A percentile compares a stretch with the other conserved stretches of the same genome.
Evolutionary conservation across 2,329 filamentous ascomycete genomes (phyloP).

Genomic region (Microsporum canis): DNA sequence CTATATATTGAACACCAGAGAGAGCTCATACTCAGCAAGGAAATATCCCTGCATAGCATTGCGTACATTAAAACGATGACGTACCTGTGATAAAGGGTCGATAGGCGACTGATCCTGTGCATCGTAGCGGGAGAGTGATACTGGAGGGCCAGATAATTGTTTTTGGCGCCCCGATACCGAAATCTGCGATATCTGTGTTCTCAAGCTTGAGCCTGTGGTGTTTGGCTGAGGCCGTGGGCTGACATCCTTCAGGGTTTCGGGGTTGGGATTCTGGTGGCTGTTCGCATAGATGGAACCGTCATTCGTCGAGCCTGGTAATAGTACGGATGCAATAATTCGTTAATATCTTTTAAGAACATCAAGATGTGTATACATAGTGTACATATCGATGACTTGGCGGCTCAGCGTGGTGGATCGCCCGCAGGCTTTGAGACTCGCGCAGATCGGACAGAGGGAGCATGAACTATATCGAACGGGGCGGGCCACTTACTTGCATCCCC

Average conservation of each 20-base stretch:
- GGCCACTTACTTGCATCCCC: neutral
- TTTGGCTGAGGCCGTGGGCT: neutral
- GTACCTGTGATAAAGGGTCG: constrained; percentile 58
- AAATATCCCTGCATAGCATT: constrained; percentile 4
- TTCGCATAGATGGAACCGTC: neutral
- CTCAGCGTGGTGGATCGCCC: neutral
- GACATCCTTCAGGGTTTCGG: neutral
- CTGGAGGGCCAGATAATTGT: neutral
- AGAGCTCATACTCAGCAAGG: neutral
- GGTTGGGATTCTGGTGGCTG: neutral
- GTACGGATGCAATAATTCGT: neutral
- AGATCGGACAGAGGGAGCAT: neutral
- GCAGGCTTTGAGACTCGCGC: neutral
- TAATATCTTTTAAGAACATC: neutral
- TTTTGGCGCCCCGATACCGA: neutral
- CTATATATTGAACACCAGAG: neutral
- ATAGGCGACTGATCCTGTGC: constrained; percentile 28
- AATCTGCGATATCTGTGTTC: neutral
- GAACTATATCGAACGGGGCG: neutral
- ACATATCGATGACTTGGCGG: neutral
- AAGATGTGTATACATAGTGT: neutral
- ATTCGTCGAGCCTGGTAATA: neutral
- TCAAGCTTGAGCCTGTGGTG: neutral
- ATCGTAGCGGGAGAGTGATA: neutral
- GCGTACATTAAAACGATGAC: constrained; percentile 18